Evolutionary conservation across 202 grass and related monocot genomes (phyloP), one percentile per base, ranked within the genome.

Genomic region (Dendrocalamus latiflorus): DNA sequence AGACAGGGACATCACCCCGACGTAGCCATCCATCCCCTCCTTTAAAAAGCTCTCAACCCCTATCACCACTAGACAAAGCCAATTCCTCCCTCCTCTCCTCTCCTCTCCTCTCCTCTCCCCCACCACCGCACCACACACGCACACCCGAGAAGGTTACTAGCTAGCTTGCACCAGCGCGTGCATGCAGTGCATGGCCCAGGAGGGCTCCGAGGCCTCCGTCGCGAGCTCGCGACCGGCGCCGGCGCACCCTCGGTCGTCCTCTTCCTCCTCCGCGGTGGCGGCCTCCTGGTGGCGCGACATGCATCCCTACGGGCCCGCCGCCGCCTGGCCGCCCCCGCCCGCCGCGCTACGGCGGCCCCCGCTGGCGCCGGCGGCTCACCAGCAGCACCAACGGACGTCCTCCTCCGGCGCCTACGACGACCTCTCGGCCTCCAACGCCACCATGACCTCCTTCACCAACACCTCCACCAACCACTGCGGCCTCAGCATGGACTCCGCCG

Each of bases 171-270:
- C 47, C 57, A 48, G 45, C 45, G 15, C 8, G 24, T 73, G 79
- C 76, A 91, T 85, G 68, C 86, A 66, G 81, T 86, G 84, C 80
- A 95, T 92, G 90, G 85, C 90, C 64, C 90, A 88, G 84, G 93
- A 95, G 71, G 67, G 90, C 69, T 92, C 90, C 17, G 90, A 95
- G 75, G 88, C 90, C 76, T 90, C 93, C 64, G 87, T 95, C 30
- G 86, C 93, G 15, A 95, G 90, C 83, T 92, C n/a, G n/a, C n/a
- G n/a, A n/a, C n/a, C n/a, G n/a, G n/a, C 92, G 3, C 81, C 63
- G 53, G 81, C 73, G 24, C 75, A 78, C 9, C 77, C 81, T 2
- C 70, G 77, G 3, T 71, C 79, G 25, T 70, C 83, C 18, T 68
- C 86, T 5, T 70, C 77, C 4, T 78, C 63, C 8, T n/a, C n/a